phyloP scores from a whole-genome alignment of 192 early-diverging fungal genomes.

The Paraglomus brasilianum region DNA sequence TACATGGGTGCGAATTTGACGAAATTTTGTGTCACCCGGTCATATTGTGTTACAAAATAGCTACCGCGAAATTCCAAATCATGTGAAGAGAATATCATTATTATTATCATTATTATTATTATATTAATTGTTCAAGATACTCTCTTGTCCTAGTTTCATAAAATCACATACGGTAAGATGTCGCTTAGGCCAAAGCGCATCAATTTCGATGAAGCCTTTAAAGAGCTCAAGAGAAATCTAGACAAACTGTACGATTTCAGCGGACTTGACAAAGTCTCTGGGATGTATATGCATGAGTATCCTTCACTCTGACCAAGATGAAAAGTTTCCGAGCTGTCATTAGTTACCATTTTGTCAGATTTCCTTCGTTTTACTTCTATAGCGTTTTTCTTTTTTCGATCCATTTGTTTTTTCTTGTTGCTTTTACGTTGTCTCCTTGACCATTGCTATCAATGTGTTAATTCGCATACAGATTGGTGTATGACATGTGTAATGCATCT shows the following conservation, averaged over 20 bases:
- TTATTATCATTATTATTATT: not conserved
- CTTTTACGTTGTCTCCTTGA: not conserved
- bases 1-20: no score
- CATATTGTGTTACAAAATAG: no score
- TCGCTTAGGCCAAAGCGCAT: constrained; percentile 53
- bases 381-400: not conserved
- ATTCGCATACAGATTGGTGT: constrained; percentile 51
- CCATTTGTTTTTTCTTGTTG: not conserved
- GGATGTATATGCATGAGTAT: constrained; percentile 76
- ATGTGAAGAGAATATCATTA: no score
- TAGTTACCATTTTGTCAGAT: not conserved
- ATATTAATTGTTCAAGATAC: not conserved
- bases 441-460: no score
- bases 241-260: constrained; percentile 56
- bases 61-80: no score
- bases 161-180: constrained; percentile 35
- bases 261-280: constrained; percentile 50
- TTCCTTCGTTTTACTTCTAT: not conserved
- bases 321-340: not conserved
- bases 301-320: not conserved
- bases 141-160: not conserved
- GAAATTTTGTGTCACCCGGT: no score
- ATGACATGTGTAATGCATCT: constrained; percentile 76
- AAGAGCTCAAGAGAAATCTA: constrained; percentile 46
- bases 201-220: constrained; percentile 50